Percentiles rank a stretch among this genome's conserved stretches.
Evolutionary conservation across 225 moss, liverwort and hornwort genomes (phyloP).

Genomic region (Marchantia polymorpha): DNA sequence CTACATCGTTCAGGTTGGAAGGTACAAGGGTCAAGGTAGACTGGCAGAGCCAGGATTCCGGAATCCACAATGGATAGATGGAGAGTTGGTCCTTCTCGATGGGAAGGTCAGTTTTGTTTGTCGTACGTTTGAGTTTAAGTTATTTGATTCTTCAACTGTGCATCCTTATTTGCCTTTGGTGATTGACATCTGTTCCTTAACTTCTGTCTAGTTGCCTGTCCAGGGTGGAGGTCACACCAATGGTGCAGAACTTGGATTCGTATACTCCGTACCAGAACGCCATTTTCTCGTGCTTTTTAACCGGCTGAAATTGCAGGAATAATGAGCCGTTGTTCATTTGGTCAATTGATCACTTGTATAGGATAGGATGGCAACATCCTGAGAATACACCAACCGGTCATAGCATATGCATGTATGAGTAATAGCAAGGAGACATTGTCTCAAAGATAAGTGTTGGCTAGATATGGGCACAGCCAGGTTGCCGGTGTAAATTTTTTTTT

Average conservation of each 20-base stretch:
- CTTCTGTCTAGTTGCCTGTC: slow-evolving; percentile 16
- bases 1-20: slow-evolving; percentile 56
- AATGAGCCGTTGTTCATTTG: slow-evolving; percentile 14
- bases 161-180: background rate
- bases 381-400: slow-evolving; percentile 6
- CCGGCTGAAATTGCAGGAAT: slow-evolving; percentile 73
- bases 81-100: slow-evolving; percentile 94
- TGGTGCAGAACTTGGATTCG: slow-evolving; percentile 96
- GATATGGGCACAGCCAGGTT: slow-evolving; percentile 1
- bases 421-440: background rate
- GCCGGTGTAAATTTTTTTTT: slow-evolving; percentile 13
- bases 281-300: slow-evolving; percentile 97
- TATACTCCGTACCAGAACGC: slow-evolving; percentile 93
- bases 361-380: slow-evolving; percentile 24
- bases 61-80: slow-evolving; percentile 98
- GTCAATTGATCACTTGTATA: slow-evolving; percentile 31
- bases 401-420: slow-evolving; percentile 10
- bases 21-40: slow-evolving; percentile 99
- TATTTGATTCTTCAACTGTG: background rate
- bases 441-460: slow-evolving; percentile 7
- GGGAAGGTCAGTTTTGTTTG: slow-evolving; percentile 62
- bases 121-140: background rate
- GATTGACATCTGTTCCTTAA: slow-evolving; percentile 15
- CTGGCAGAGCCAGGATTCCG: slow-evolving; percentile 98
- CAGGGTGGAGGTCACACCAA: slow-evolving; percentile 98